Conservation (phyloP, 768 basidiomycete genomes). For the Tubosaeta brunneosetosa region DNA sequence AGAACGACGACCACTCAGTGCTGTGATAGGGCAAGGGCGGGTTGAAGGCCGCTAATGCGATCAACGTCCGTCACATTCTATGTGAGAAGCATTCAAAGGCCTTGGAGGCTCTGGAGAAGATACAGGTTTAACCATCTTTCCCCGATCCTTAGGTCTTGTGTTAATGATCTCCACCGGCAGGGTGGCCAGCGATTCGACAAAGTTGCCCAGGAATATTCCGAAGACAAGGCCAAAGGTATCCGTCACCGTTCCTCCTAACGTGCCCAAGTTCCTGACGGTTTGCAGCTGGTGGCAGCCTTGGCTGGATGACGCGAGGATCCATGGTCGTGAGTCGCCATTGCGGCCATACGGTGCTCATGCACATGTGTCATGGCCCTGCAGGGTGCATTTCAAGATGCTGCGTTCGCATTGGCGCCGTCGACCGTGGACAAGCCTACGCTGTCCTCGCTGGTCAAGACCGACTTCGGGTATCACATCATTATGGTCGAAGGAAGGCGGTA, state of each 20-base stretch:
- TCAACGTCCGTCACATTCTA: slow-evolving; percentile 84
- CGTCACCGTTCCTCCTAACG: background rate
- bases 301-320: slow-evolving; percentile 83
- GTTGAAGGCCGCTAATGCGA: slow-evolving; percentile 72
- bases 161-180: slow-evolving; percentile 31
- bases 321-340: slow-evolving; percentile 57
- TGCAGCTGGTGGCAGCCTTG: slow-evolving; percentile 77
- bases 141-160: background rate
- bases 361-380: slow-evolving; percentile 21
- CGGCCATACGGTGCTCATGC: background rate
- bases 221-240: slow-evolving; percentile 83
- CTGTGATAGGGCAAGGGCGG: slow-evolving; percentile 46
- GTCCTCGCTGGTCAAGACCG: slow-evolving; percentile 76
- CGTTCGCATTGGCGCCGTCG: slow-evolving; percentile 75
- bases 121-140: slow-evolving; percentile 48
- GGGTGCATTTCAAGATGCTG: slow-evolving; percentile 82
- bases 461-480: slow-evolving; percentile 84
- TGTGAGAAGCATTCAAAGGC: slow-evolving; percentile 86
- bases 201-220: slow-evolving; percentile 85
- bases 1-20: background rate
- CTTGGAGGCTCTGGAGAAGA: slow-evolving; percentile 71
- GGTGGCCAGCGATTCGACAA: slow-evolving; percentile 82
- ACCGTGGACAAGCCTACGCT: slow-evolving; percentile 72
- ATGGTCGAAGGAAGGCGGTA: slow-evolving; percentile 83
- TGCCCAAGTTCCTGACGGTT: background rate